Conservation (phyloP, 1,284 basidiomycete genomes). For the Cryptococcus sp. region DNA sequence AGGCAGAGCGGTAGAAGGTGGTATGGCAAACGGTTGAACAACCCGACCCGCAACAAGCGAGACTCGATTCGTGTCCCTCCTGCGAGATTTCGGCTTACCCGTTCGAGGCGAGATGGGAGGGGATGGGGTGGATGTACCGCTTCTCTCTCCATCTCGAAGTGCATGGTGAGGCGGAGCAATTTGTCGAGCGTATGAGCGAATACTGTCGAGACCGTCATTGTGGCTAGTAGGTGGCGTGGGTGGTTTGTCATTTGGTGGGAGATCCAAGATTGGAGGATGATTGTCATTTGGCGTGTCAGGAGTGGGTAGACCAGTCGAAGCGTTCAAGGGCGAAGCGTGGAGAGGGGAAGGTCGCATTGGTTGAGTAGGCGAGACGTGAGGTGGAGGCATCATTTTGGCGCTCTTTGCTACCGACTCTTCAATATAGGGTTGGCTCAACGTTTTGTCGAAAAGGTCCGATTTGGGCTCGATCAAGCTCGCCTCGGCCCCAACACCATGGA, state of each 20-base stretch:
- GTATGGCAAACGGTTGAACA: conserved; percentile 41
- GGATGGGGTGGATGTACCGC: conserved; percentile 3
- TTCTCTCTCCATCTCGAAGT: background rate
- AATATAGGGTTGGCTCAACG: background rate
- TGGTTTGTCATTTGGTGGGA: conserved; percentile 1
- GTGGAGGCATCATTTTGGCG: background rate
- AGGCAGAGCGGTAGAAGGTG: conserved; percentile 31
- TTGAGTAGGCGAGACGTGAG: conserved; percentile 13
- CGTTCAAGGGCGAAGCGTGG: conserved; percentile 24
- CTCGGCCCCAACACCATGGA: conserved; percentile 8
- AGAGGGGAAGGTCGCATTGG: conserved; percentile 31
- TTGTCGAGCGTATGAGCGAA: conserved; percentile 20
- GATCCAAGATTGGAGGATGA: conserved; percentile 12
- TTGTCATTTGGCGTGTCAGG: conserved; percentile 9
- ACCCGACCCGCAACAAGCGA: conserved; percentile 45
- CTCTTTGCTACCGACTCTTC: background rate
- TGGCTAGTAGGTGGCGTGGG: too few relatives aligned
- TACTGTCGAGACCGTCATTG: conserved; percentile 30
- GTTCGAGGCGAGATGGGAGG: conserved; percentile 20
- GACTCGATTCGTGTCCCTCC: conserved; percentile 40
- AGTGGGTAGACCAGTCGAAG: conserved; percentile 9
- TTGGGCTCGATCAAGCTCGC: conserved; percentile 2
- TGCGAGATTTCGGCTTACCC: conserved; percentile 31
- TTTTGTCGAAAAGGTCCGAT: conserved; percentile 5
- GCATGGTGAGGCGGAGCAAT: conserved; percentile 3